Conservation (phyloP, 345 rosid genomes). For the Citrus maxima region DNA sequence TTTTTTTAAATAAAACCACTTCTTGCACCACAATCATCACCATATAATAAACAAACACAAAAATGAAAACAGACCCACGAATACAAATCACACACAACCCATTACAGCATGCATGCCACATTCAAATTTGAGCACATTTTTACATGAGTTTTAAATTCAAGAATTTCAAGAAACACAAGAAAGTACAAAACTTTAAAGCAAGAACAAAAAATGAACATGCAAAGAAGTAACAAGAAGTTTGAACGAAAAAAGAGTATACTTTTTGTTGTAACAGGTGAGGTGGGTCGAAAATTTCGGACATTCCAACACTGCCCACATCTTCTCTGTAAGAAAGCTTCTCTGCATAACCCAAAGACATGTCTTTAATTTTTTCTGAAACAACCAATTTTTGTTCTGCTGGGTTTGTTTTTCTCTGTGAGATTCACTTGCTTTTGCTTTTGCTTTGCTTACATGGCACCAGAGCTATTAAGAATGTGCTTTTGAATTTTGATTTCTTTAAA, state of each 20-base stretch:
- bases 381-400: too few relatives aligned
- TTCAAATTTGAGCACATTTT: not conserved
- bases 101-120: not conserved
- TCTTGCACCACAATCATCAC: not conserved
- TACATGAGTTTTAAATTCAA: not conserved
- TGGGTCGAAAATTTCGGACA: constrained; percentile 87
- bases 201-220: not conserved
- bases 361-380: not conserved
- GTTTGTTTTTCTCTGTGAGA: too few relatives aligned
- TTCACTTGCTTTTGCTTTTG: too few relatives aligned
- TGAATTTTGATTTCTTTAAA: too few relatives aligned
- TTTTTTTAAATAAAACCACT: not conserved
- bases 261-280: constrained; percentile 69
- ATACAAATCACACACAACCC: not conserved
- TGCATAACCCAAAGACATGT: constrained; percentile 97
- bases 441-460: too few relatives aligned
- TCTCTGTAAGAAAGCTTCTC: constrained; percentile 97
- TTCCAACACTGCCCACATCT: constrained; percentile 97
- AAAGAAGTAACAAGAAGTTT: not conserved
- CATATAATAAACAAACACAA: not conserved
- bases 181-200: not conserved
- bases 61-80: not conserved
- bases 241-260: constrained; percentile 30
- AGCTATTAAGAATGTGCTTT: too few relatives aligned
- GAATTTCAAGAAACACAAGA: not conserved